phyloP scores from a whole-genome alignment of 345 rosid species.

The Salix exigua region DNA sequence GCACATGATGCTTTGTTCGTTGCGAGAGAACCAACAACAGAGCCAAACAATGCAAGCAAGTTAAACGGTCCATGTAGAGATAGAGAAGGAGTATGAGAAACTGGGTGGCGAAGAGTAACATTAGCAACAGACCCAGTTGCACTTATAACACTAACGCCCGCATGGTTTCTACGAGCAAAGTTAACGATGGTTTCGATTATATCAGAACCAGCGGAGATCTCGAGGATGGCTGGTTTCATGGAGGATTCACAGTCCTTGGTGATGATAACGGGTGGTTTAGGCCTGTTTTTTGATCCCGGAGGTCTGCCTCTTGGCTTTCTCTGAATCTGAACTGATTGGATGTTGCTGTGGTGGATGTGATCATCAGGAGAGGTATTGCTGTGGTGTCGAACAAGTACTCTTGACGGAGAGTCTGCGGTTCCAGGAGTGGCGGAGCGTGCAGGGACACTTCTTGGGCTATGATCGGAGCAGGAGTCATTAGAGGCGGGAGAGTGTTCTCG shows the following conservation, averaged over 20 bases:
- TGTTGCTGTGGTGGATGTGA: neutral
- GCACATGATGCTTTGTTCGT: neutral
- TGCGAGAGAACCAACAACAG: constrained; percentile 23
- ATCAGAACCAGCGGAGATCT: constrained; percentile 51
- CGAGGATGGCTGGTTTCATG: constrained; percentile 44
- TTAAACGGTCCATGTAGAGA: constrained; percentile 43
- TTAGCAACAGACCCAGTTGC: constrained; percentile 44
- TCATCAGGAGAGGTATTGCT: constrained; percentile 5
- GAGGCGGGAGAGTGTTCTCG: constrained; percentile 24
- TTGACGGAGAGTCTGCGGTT: neutral
- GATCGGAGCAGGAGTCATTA: constrained; percentile 33
- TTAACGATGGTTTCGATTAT: constrained; percentile 32
- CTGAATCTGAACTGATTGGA: neutral
- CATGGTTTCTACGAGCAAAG: constrained; percentile 32
- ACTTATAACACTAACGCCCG: constrained; percentile 33
- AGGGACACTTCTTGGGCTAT: constrained; percentile 17
- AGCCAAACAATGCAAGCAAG: constrained; percentile 41
- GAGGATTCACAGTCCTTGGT: constrained; percentile 29
- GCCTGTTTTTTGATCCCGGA: constrained; percentile 56
- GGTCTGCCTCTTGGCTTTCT: constrained; percentile 53
- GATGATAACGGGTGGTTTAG: constrained; percentile 45
- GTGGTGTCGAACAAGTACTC: neutral
- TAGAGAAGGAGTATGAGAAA: constrained; percentile 29
- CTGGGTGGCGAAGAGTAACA: constrained; percentile 45
- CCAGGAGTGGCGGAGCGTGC: constrained; percentile 8